Percentiles rank a stretch among this genome's conserved stretches.
Evolutionary conservation across 352 stramenopile species (phyloP).

Genomic region (Pythium apleroticum): DNA sequence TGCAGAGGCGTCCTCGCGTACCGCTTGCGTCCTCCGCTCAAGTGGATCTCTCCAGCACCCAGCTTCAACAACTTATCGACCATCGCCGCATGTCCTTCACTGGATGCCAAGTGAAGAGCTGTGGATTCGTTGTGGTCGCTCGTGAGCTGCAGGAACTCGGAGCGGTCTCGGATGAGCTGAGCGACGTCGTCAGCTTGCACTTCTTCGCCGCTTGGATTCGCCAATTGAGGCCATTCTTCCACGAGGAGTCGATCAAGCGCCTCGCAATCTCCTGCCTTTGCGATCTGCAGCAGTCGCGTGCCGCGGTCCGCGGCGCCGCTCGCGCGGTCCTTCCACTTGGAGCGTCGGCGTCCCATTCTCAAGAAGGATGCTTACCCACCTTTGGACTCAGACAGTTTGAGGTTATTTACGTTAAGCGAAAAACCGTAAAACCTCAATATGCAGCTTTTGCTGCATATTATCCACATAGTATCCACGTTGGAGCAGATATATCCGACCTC

Average conservation of each 20-base stretch:
- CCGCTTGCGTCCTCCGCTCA: conserved; percentile 56
- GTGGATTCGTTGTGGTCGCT: conserved; percentile 70
- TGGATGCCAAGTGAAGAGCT: conserved; percentile 60
- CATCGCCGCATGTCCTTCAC: conserved; percentile 51
- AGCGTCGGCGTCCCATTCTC: conserved; percentile 65
- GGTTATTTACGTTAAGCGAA: too few species aligned
- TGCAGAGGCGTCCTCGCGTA: conserved; percentile 75
- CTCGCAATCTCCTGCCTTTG: conserved; percentile 43
- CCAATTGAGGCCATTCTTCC: conserved; percentile 10
- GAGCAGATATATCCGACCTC: too few species aligned
- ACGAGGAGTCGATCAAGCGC: conserved; percentile 36
- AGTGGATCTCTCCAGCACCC: conserved; percentile 58
- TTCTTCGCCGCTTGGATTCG: not conserved
- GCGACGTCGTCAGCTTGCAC: not conserved
- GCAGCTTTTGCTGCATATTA: too few species aligned
- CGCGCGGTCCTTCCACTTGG: conserved; percentile 66
- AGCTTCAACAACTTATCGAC: conserved; percentile 44
- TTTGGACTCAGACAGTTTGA: too few species aligned
- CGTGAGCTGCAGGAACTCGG: conserved; percentile 56
- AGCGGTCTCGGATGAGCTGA: conserved; percentile 18
- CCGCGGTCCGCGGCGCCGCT: conserved; percentile 29
- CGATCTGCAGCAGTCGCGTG: conserved; percentile 46
- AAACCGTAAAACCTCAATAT: too few species aligned
- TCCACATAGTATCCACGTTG: too few species aligned
- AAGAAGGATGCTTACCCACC: too few species aligned